Percentiles rank a stretch among this genome's conserved stretches.
Conservation (phyloP, 2,329 filamentous ascomycete species). For the Lomentospora prolificans region DNA sequence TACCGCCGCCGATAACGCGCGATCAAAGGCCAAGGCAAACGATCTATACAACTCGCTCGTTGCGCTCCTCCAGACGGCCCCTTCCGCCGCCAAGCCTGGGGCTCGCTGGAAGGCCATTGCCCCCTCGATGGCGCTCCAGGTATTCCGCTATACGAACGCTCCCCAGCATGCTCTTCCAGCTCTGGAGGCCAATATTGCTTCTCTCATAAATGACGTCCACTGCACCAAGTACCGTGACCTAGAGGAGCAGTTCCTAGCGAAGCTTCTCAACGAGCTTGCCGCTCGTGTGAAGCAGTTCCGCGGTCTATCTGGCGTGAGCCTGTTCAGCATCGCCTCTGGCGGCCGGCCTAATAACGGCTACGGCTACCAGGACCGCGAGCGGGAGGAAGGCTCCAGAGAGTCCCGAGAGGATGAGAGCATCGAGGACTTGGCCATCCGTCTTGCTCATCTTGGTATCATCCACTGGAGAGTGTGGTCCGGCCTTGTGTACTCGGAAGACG, state of each 20-base stretch:
- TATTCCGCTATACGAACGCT: constrained; percentile 45
- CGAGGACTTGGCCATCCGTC: constrained; percentile 61
- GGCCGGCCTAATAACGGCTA: constrained; percentile 32
- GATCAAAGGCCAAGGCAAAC: constrained; percentile 32
- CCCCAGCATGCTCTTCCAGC: constrained; percentile 35
- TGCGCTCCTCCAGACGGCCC: constrained; percentile 43
- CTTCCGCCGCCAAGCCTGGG: constrained; percentile 25
- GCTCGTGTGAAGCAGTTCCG: constrained; percentile 42
- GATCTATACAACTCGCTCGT: constrained; percentile 44
- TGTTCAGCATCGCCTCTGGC: constrained; percentile 47
- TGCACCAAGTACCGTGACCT: constrained; percentile 37
- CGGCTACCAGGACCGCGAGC: constrained; percentile 14
- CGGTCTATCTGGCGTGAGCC: constrained; percentile 38
- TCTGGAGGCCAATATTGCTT: constrained; percentile 39
- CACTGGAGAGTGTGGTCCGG: constrained; percentile 86
- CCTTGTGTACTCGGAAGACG: constrained; percentile 53
- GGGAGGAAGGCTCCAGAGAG: constrained; percentile 25
- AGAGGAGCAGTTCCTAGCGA: constrained; percentile 38
- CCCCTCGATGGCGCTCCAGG: constrained; percentile 45
- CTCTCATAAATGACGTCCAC: constrained; percentile 31
- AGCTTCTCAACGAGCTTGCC: constrained; percentile 37
- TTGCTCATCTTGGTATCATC: constrained; percentile 74
- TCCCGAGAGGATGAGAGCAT: constrained; percentile 43
- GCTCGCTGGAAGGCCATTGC: constrained; percentile 44
- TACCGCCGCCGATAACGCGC: constrained; percentile 23